These are phyloP conservation scores for Nitzschia palea DNA, from an alignment of 108 stramenopile genomes.

Conservation along the genomic window DNA sequence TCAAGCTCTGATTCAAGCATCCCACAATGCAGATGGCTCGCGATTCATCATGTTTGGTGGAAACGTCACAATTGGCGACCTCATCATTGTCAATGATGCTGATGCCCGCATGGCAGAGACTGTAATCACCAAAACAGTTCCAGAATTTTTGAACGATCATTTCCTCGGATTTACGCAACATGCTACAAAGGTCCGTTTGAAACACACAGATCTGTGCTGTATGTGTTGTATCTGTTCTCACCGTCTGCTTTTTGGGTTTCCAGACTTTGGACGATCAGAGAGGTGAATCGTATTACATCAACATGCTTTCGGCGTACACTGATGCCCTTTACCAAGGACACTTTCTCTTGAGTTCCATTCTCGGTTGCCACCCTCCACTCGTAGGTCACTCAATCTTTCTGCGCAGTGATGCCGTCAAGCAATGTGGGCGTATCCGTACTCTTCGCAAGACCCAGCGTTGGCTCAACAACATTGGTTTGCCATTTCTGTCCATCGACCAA, in stretches of 20 bases:
- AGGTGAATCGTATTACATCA: conserved; percentile 48
- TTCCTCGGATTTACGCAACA: conserved; percentile 58
- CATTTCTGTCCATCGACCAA: conserved; percentile 53
- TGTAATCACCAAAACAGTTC: conserved; percentile 56
- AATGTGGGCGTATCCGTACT: conserved; percentile 54
- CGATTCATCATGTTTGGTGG: conserved; percentile 54
- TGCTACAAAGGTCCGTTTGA: conserved; percentile 41
- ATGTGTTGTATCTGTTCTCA: not conserved
- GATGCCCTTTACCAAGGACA: conserved; percentile 57
- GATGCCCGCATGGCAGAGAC: conserved; percentile 53
- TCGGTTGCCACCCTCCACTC: conserved; percentile 61
- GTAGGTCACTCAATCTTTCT: conserved; percentile 62
- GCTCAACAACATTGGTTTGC: conserved; percentile 52
- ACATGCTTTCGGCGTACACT: conserved; percentile 45
- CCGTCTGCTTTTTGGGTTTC: not conserved
- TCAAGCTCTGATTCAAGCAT: conserved; percentile 35
- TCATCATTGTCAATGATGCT: conserved; percentile 52
- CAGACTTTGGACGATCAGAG: conserved; percentile 51
- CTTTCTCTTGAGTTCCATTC: conserved; percentile 47
- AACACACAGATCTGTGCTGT: too few species aligned
- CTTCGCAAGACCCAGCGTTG: conserved; percentile 55
- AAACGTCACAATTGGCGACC: conserved; percentile 39
- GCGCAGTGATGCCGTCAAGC: conserved; percentile 50
- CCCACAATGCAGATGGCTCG: conserved; percentile 46
- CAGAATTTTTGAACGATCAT: conserved; percentile 55